Evolutionary conservation across 1,139 yeast species (phyloP), one percentile per base, ranked within the genome.

Genomic region (Hyphopichia khmerensis): DNA sequence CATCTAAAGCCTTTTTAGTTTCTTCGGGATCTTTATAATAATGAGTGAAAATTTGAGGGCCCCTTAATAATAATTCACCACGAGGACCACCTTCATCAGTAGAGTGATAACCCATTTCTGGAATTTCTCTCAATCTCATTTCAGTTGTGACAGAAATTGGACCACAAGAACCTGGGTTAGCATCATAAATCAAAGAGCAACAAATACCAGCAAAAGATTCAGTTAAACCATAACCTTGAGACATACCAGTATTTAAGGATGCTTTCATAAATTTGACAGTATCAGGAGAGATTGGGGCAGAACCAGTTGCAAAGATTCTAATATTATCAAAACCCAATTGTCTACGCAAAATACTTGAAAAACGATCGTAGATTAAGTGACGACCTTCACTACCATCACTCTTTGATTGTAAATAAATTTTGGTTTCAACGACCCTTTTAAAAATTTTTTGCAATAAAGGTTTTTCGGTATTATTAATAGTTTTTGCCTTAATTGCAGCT

Each of bases 181-280:
- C 56, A 43, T 70, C 76, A 46, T 51, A 65, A 26, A 51, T 52
- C 33, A 53, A 50, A 3, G 76, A 62, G 10, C 56, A 41, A 46
- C 65, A 57, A 36, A 69, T 49, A 15, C 77, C 77, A 11, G 75
- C 77, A 54, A 71, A 71, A 5, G 73, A 62, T 50, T 73, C 79
- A 27, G 77, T 72, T 48, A 70, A 63, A 8, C 79, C 79, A 48
- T 72, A 73, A 39, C 77, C 78, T 53, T 72, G 77, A 27, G 60
- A 40, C 43, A 73, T 46, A 19, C 77, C 79, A 30, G 63, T 43
- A 45, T 67, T 65, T 42, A 72, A 58, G 3, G 69, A 46, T 2
- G 75, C 72, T 51, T 69, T 72, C 45, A 73, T 50, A 48, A 72
- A 72, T 49, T 56, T 66, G 35, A 72, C 60, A 3, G 77, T 70